Percentiles rank a stretch among this genome's conserved stretches.
Evolutionary conservation across 2,329 filamentous ascomycete genomes (phyloP).

Genomic region (Phoma sp.): DNA sequence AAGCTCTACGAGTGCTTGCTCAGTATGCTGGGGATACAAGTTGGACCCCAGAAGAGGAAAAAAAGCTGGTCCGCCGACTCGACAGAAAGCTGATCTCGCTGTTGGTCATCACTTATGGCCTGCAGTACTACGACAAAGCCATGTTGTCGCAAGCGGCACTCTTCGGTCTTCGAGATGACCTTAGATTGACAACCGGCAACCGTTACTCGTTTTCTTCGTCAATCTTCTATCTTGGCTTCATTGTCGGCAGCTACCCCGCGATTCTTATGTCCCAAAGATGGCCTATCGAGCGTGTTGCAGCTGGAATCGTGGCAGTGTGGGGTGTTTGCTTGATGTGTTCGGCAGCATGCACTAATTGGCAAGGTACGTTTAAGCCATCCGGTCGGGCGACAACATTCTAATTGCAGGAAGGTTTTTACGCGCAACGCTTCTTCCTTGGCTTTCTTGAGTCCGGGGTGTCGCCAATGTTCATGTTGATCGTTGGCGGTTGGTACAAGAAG

Average conservation of each 20-base stretch:
- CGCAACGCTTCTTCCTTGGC: constrained; percentile 61
- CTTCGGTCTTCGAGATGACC: constrained; percentile 41
- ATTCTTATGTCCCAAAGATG: constrained; percentile 55
- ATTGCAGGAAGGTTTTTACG: constrained; percentile 50
- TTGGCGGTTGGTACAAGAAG: constrained; percentile 59
- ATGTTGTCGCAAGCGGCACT: constrained; percentile 61
- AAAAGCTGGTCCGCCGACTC: constrained; percentile 31
- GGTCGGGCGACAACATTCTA: neutral
- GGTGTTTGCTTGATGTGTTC: constrained; percentile 50
- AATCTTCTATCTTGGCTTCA: constrained; percentile 58
- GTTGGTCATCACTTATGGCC: constrained; percentile 36
- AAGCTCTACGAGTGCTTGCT: constrained; percentile 18
- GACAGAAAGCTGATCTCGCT: constrained; percentile 35
- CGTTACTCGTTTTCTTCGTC: constrained; percentile 54
- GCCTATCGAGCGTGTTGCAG: constrained; percentile 57
- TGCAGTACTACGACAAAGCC: constrained; percentile 49
- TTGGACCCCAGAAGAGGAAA: constrained; percentile 56
- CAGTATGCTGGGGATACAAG: constrained; percentile 52
- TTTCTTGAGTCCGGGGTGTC: constrained; percentile 63
- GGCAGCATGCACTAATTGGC: constrained; percentile 55
- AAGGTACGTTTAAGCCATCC: constrained; percentile 14
- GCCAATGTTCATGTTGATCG: constrained; percentile 57
- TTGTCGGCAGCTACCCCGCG: constrained; percentile 58
- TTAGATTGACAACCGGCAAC: constrained; percentile 48
- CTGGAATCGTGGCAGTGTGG: constrained; percentile 52